A percentile compares a stretch with the other conserved stretches of the same genome.
Conservation (phyloP, 2,329 filamentous ascomycete species). For the Exutisphaerella laricina region DNA sequence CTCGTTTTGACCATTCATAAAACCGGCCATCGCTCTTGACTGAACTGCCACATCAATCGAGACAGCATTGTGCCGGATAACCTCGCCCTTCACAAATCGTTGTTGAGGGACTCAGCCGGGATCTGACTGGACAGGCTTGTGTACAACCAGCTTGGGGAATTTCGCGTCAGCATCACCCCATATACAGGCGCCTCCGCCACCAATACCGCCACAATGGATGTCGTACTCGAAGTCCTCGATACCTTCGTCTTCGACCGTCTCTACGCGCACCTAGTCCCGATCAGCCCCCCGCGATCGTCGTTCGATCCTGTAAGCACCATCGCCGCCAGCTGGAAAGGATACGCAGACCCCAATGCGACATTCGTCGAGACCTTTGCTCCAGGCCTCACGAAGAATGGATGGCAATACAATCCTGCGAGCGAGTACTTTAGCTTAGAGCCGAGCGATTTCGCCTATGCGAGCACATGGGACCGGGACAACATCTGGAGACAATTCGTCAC, state of each 20-base stretch:
- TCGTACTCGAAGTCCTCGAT: constrained; percentile 81
- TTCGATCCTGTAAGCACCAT: constrained; percentile 45
- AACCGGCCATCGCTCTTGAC: too few relatives aligned
- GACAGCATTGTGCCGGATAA: too few relatives aligned
- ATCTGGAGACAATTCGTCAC: constrained; percentile 66
- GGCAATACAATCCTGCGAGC: constrained; percentile 68
- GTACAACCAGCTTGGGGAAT: too few relatives aligned
- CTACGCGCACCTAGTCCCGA: constrained; percentile 68
- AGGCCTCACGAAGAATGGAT: constrained; percentile 7
- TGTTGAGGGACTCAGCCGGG: too few relatives aligned
- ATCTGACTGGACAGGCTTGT: too few relatives aligned
- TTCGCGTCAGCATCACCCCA: too few relatives aligned
- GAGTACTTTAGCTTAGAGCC: constrained; percentile 65
- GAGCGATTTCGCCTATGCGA: constrained; percentile 70
- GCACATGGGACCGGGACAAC: constrained; percentile 71
- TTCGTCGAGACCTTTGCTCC: constrained; percentile 12
- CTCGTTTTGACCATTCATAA: too few relatives aligned
- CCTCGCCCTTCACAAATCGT: too few relatives aligned
- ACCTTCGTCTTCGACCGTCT: constrained; percentile 73
- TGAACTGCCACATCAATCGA: too few relatives aligned
- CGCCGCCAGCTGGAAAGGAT: constrained; percentile 42
- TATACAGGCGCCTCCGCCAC: not conserved
- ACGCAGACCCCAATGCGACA: constrained; percentile 48
- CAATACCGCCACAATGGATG: constrained; percentile 65
- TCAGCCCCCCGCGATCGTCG: constrained; percentile 46